These are phyloP conservation scores for Dactylellina haptotyla DNA, from an alignment of 2,329 filamentous ascomycete genomes.

Conservation along the genomic window DNA sequence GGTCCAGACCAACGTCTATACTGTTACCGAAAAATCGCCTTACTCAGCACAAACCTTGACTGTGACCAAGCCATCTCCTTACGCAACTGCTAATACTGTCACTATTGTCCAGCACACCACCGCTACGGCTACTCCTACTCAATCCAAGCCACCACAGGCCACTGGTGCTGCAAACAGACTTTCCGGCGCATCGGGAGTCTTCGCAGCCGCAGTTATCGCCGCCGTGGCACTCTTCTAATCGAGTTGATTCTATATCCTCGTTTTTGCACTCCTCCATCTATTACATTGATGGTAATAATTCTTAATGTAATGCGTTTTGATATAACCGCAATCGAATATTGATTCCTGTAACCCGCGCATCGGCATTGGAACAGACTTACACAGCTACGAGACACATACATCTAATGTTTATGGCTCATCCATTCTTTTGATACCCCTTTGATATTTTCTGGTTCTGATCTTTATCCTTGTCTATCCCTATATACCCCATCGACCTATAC, in stretches of 20 bases:
- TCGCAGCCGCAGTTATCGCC: constrained; percentile 12
- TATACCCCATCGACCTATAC: no score
- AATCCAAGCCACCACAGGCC: constrained; percentile 30
- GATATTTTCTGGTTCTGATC: background rate
- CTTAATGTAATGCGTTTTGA: constrained; percentile 29
- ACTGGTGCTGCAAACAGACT: constrained; percentile 38
- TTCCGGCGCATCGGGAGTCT: constrained; percentile 29
- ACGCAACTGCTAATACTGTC: background rate
- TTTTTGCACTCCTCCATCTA: background rate
- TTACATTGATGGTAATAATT: constrained; percentile 9
- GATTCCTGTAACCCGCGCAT: no score
- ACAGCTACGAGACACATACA: background rate
- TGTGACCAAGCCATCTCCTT: background rate
- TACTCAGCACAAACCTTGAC: constrained; percentile 14
- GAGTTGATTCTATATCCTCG: constrained; percentile 1
- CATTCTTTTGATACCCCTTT: background rate
- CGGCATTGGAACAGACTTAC: background rate
- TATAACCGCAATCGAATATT: background rate
- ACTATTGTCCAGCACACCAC: constrained; percentile 4
- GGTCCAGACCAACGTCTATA: constrained; percentile 30
- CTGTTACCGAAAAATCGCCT: constrained; percentile 21
- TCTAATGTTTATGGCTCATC: background rate
- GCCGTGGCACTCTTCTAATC: constrained; percentile 21
- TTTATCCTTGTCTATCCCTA: no score
- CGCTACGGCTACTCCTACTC: constrained; percentile 9